These are phyloP conservation scores for Botrytis hyacinthi DNA, from an alignment of 2,329 filamentous ascomycete species.

Conservation along the genomic window DNA sequence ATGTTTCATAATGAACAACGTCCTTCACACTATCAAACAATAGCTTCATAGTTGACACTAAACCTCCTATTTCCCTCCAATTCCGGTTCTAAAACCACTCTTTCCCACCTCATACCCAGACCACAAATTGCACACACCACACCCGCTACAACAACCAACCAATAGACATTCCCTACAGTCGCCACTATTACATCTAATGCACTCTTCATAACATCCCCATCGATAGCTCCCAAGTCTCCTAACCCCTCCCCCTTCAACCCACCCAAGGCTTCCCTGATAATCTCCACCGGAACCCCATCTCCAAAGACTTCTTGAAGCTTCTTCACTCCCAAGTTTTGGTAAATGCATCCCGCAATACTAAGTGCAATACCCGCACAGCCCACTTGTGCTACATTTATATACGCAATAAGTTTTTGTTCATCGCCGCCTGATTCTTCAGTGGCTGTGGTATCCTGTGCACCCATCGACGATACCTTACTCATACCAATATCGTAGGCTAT, in stretches of 20 bases:
- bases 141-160: background rate
- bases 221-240: background rate
- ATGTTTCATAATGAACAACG: background rate
- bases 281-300: background rate
- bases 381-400: background rate
- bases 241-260: background rate
- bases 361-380: background rate
- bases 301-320: background rate
- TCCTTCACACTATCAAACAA: background rate
- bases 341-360: background rate
- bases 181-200: background rate
- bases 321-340: background rate
- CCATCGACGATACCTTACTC: background rate
- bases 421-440: background rate
- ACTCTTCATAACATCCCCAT: background rate
- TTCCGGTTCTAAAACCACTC: background rate
- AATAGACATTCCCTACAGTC: background rate
- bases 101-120: background rate
- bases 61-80: background rate
- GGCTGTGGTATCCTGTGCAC: background rate
- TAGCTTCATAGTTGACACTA: background rate
- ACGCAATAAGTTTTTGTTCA: background rate
- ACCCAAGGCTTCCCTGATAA: background rate
- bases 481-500: background rate
- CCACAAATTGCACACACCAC: background rate